Base-by-base conservation (phyloP, 768 basidiomycete species). In the Cystofilobasidium macerans region DNA sequence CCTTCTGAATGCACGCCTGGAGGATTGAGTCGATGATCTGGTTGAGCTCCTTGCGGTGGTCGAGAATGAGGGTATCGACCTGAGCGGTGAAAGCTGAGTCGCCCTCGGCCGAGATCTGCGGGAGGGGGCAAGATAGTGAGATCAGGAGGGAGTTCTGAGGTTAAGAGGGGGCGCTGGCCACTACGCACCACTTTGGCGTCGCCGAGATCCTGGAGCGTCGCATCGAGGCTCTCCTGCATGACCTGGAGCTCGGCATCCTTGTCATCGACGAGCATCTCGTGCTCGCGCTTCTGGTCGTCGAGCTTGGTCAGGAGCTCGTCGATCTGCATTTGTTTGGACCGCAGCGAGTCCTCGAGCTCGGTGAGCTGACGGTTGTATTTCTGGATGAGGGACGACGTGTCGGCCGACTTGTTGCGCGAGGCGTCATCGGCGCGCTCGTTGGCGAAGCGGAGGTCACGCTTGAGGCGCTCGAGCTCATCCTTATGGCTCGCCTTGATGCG, bases 381-480 rank as follows among this genome's bases (percentile, higher is more conserved):
- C 71, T 82, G 76, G 77, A 98, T 81, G 69, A 99, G 83, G 66
- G 79, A 78, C 2, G 93, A 90, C 24, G 95, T 89, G 74, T 98
- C 94, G 1, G 88, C 86, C 76, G 85, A 91, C 82, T 94, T 97
- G 65, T 87, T 85, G 28, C 93, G 83, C 14, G 87, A 82, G 0
- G 88, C 84, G 73, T 99, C 95, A 70, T 97, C 93, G 1, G 92
- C 92, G n/a, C 94, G 86, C 77, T 99, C 95, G 72, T 95, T 94
- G 8, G 95, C 91, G 73, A 95, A 98, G 72, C 82, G 82, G 64
- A 98, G 80, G 73, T 99, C 95, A 35, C 95, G 86, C 69, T 88
- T 88, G 40, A 97, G 73, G 13, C 95, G 85, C 69, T 98, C 95
- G 42, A 89, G 75, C 73, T 99, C 95, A 65, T 99, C 95, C 74